Conservation (phyloP, 768 basidiomycete genomes). For the Boletus coccyginus region DNA sequence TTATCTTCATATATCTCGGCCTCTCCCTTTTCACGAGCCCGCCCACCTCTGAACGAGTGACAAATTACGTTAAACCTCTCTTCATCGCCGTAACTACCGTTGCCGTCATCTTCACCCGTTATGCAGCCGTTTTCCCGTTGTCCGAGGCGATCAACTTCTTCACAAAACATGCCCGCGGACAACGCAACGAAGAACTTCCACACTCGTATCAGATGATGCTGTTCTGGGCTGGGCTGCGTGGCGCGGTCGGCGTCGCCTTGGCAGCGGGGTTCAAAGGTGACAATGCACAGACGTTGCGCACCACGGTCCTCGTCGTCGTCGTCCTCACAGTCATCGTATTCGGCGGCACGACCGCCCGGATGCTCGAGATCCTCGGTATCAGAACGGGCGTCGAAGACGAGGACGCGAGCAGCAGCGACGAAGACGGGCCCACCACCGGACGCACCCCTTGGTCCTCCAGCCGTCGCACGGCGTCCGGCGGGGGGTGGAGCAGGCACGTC, state of each 20-base stretch:
- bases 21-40: slow-evolving; percentile 92
- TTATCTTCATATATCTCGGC: slow-evolving; percentile 99
- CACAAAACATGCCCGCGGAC: slow-evolving; percentile 78
- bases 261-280: slow-evolving; percentile 95
- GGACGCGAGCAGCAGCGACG: slow-evolving; percentile 55
- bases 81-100: slow-evolving; percentile 92
- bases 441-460: slow-evolving; percentile 36
- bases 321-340: slow-evolving; percentile 93
- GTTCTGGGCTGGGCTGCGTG: slow-evolving; percentile 96
- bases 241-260: slow-evolving; percentile 96
- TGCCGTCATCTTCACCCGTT: slow-evolving; percentile 91
- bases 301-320: slow-evolving; percentile 93
- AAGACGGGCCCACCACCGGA: slow-evolving; percentile 38
- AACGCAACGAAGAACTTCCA: slow-evolving; percentile 86
- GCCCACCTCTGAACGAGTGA: slow-evolving; percentile 73
- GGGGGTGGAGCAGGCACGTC: slow-evolving; percentile 41
- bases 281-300: slow-evolving; percentile 87
- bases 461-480: slow-evolving; percentile 33
- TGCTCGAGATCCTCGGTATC: slow-evolving; percentile 97
- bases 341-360: slow-evolving; percentile 94
- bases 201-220: slow-evolving; percentile 99
- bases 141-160: slow-evolving; percentile 95
- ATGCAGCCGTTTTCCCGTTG: slow-evolving; percentile 93
- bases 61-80: slow-evolving; percentile 88
- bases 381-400: slow-evolving; percentile 94